These are phyloP conservation scores for Acephala macrosclerotiorum DNA, from an alignment of 2,329 filamentous ascomycete genomes.

Conservation along the genomic window DNA sequence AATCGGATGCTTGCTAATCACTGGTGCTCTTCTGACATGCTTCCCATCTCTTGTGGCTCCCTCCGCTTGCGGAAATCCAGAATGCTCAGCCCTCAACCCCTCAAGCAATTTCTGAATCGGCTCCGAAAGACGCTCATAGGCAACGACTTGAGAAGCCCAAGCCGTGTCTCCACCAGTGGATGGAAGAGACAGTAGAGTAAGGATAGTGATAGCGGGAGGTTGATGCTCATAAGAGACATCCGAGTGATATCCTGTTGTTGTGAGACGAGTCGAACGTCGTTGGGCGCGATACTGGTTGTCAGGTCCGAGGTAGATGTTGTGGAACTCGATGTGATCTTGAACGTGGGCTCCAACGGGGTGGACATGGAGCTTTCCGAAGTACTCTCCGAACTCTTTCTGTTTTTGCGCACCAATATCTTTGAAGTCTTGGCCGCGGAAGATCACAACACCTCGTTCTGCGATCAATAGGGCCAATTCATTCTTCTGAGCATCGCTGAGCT, in stretches of 20 bases:
- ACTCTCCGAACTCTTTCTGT: slow-evolving; percentile 57
- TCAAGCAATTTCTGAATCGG: slow-evolving; percentile 66
- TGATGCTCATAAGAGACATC: slow-evolving; percentile 64
- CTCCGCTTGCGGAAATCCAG: slow-evolving; percentile 50
- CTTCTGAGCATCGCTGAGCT: slow-evolving; percentile 52
- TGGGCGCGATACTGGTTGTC: slow-evolving; percentile 48
- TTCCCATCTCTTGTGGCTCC: slow-evolving; percentile 53
- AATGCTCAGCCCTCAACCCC: slow-evolving; percentile 61
- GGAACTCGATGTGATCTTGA: slow-evolving; percentile 52
- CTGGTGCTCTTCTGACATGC: slow-evolving; percentile 57
- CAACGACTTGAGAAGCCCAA: slow-evolving; percentile 64
- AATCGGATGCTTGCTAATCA: slow-evolving; percentile 63
- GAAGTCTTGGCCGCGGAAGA: slow-evolving; percentile 62
- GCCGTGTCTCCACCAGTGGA: slow-evolving; percentile 64
- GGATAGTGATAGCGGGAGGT: slow-evolving; percentile 62
- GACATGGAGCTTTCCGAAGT: slow-evolving; percentile 61
- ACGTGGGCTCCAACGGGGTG: slow-evolving; percentile 60
- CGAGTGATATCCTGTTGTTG: slow-evolving; percentile 31
- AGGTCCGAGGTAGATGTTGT: slow-evolving; percentile 4
- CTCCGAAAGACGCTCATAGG: slow-evolving; percentile 62
- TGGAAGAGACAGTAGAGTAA: slow-evolving; percentile 61
- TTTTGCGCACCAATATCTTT: slow-evolving; percentile 55
- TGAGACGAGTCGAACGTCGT: slow-evolving; percentile 61
- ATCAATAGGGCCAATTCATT: slow-evolving; percentile 60
- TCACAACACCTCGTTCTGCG: slow-evolving; percentile 62